Evolutionary conservation across 345 rosid genomes (phyloP).

Genomic region (Syzygium aromaticum): DNA sequence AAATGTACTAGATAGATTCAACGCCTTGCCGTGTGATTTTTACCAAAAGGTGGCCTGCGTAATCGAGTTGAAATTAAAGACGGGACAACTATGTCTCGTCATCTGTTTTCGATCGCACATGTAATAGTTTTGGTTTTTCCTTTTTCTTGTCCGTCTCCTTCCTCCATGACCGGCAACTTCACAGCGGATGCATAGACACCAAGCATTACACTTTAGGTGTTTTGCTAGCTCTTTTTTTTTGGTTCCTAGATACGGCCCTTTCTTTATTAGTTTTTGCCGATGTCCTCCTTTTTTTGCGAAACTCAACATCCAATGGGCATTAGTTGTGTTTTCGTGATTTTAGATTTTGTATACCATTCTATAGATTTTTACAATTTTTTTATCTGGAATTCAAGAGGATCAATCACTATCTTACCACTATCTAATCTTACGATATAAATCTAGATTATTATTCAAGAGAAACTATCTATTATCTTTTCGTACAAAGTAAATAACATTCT

Average conservation of each 20-base stretch:
- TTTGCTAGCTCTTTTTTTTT: not conserved
- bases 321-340: not conserved
- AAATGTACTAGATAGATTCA: not conserved
- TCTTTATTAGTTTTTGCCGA: not conserved
- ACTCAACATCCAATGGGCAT: not conserved
- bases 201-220: not conserved
- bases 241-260: not conserved
- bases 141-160: not conserved
- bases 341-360: not conserved
- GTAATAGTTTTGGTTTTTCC: rapidly evolving
- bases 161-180: not conserved
- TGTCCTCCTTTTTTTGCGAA: not conserved
- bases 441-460: not conserved
- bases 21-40: not conserved
- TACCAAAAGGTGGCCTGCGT: not conserved
- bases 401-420: rapidly evolving
- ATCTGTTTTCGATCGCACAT: not conserved
- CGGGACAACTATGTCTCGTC: not conserved
- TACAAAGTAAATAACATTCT: not conserved
- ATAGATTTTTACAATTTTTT: not conserved
- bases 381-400: not conserved
- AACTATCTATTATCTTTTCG: not conserved
- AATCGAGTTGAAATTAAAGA: not conserved
- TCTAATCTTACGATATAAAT: not conserved
- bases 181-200: not conserved